Percentiles rank a stretch among this genome's conserved stretches.
Conservation (phyloP, 352 stramenopile genomes). For the Pythium aristosporum region DNA sequence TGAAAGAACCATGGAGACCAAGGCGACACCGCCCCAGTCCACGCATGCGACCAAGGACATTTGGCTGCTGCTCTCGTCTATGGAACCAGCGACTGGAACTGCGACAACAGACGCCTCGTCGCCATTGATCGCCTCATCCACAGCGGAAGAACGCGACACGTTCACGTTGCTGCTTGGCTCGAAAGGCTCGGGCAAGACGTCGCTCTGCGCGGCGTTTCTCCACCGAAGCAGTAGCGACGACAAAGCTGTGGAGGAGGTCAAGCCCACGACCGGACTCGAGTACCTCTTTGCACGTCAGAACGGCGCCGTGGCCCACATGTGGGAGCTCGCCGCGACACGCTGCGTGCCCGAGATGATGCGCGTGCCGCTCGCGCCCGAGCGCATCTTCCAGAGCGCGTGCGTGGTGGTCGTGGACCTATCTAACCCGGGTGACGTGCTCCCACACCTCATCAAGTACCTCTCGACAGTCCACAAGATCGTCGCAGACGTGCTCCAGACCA, state of each 20-base stretch:
- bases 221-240: slow-evolving; percentile 54
- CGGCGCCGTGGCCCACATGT: slow-evolving; percentile 86
- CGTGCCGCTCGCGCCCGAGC: slow-evolving; percentile 75
- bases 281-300: slow-evolving; percentile 87
- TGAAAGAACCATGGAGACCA: slow-evolving; percentile 6
- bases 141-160: slow-evolving; percentile 58
- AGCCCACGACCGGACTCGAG: slow-evolving; percentile 90
- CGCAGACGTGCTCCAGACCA: slow-evolving; percentile 52
- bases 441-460: slow-evolving; percentile 80
- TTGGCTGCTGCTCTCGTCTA: slow-evolving; percentile 61
- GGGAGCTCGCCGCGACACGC: slow-evolving; percentile 86
- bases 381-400: slow-evolving; percentile 71
- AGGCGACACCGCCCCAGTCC: neutral
- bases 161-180: slow-evolving; percentile 71
- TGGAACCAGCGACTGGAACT: slow-evolving; percentile 34
- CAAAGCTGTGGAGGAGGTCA: slow-evolving; percentile 65
- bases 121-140: slow-evolving; percentile 6
- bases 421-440: slow-evolving; percentile 71
- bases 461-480: slow-evolving; percentile 50
- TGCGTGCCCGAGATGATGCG: slow-evolving; percentile 83
- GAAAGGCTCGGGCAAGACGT: slow-evolving; percentile 78
- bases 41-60: slow-evolving; percentile 56
- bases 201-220: slow-evolving; percentile 64
- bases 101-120: neutral
- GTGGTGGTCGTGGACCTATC: slow-evolving; percentile 87